Evolutionary conservation across 805 yeast genomes (phyloP).

Genomic region (Vanderwaltozyma tropicalis): DNA sequence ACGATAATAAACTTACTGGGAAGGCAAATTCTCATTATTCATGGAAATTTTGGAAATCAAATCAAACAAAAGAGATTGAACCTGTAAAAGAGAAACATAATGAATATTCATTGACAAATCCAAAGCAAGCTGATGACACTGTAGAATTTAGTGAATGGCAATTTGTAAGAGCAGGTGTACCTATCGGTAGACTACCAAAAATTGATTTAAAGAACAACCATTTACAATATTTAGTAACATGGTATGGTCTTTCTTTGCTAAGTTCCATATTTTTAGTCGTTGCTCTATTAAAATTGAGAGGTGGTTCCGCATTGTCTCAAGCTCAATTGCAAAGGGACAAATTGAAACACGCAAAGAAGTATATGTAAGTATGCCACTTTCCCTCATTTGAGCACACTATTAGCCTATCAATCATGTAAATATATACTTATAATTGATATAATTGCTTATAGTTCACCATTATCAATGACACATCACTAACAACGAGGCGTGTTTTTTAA

Average conservation of each 20-base stretch:
- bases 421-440: no score
- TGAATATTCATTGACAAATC: neutral
- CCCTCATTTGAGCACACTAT: neutral
- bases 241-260: constrained; percentile 81
- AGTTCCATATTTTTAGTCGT: constrained; percentile 56
- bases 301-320: constrained; percentile 23
- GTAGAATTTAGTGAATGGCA: constrained; percentile 44
- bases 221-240: constrained; percentile 81
- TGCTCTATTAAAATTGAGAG: constrained; percentile 35
- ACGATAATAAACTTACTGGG: neutral
- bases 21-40: constrained; percentile 1
- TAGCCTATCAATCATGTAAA: neutral
- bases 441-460: no score
- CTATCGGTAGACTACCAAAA: constrained; percentile 74
- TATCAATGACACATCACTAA: no score
- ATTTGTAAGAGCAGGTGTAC: constrained; percentile 74
- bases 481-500: no score
- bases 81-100: neutral
- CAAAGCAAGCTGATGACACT: constrained; percentile 3
- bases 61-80: neutral
- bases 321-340: constrained; percentile 32
- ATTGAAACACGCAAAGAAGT: constrained; percentile 38
- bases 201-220: constrained; percentile 82
- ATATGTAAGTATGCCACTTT: constrained; percentile 18
- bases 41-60: constrained; percentile 26